Evolutionary conservation across 164 flowering plant species (phyloP).

Genomic region (Stephania yunnanensis): DNA sequence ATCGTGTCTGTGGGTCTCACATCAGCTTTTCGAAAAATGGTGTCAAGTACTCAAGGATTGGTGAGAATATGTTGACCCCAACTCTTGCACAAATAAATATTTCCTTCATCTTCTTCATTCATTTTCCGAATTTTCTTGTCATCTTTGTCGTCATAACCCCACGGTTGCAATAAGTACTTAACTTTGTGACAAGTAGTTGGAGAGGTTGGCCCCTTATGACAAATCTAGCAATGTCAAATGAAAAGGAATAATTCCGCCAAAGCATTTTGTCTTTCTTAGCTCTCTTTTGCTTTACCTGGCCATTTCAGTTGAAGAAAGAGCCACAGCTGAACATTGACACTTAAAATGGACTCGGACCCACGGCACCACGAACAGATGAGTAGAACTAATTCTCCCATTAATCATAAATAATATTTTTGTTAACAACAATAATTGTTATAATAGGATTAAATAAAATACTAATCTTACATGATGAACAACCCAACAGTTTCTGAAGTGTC

Average conservation of each 20-base stretch:
- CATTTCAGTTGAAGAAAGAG: not conserved
- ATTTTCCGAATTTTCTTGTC: conserved; percentile 6
- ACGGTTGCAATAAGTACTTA: not conserved
- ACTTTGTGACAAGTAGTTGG: conserved; percentile 6
- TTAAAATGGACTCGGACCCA: not conserved
- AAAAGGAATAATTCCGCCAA: not conserved
- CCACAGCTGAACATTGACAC: not conserved
- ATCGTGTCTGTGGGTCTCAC: conserved; percentile 59
- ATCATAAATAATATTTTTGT: not conserved
- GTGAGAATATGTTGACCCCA: conserved; percentile 88
- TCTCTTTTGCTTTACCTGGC: not conserved
- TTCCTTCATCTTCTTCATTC: conserved; percentile 20
- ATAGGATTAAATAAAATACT: not conserved
- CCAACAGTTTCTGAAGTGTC: too few relatives aligned
- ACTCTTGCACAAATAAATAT: conserved; percentile 53
- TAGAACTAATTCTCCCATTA: not conserved
- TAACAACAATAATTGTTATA: not conserved
- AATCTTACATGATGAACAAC: too few relatives aligned
- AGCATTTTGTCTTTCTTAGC: conserved; percentile 7
- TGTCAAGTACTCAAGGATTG: conserved; percentile 64
- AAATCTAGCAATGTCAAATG: not conserved
- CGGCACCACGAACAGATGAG: not conserved
- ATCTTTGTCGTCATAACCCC: conserved; percentile 12
- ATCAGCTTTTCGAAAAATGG: conserved; percentile 58
- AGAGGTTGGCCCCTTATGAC: not conserved